Evolutionary conservation across 164 flowering plant species (phyloP).

Genomic region (Taxillus chinensis): DNA sequence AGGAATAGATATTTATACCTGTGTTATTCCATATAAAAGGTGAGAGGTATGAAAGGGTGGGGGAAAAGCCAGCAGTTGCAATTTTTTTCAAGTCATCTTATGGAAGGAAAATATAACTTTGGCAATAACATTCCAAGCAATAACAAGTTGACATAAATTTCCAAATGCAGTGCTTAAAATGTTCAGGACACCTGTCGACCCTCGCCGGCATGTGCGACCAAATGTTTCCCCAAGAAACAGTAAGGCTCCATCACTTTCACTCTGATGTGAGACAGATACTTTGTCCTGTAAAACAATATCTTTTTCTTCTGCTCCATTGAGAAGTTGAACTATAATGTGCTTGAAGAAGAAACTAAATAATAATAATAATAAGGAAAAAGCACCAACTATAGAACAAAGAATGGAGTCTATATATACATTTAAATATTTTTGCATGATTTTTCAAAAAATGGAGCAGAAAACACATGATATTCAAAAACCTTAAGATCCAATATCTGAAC

Average conservation of each 20-base stretch:
- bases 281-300: constrained; percentile 13
- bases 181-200: constrained; percentile 54
- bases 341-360: constrained; percentile 59
- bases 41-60: no score
- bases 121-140: not conserved
- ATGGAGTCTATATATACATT: not conserved
- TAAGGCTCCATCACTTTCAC: constrained; percentile 27
- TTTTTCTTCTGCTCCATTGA: constrained; percentile 45
- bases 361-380: constrained; percentile 29
- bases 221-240: constrained; percentile 67
- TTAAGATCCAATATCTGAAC: not conserved
- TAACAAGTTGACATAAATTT: not conserved
- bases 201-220: constrained; percentile 90
- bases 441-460: not conserved
- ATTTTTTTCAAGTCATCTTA: not conserved
- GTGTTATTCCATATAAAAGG: no score
- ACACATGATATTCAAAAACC: not conserved
- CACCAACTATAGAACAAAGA: constrained; percentile 4
- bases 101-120: not conserved
- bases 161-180: not conserved
- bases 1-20: no score
- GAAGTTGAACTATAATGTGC: constrained; percentile 54
- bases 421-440: not conserved
- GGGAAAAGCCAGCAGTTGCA: no score
- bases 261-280: constrained; percentile 4